Evolutionary conservation across 495 filamentous ascomycete species (phyloP).

Genomic region (Talaromyces trachyspermus): DNA sequence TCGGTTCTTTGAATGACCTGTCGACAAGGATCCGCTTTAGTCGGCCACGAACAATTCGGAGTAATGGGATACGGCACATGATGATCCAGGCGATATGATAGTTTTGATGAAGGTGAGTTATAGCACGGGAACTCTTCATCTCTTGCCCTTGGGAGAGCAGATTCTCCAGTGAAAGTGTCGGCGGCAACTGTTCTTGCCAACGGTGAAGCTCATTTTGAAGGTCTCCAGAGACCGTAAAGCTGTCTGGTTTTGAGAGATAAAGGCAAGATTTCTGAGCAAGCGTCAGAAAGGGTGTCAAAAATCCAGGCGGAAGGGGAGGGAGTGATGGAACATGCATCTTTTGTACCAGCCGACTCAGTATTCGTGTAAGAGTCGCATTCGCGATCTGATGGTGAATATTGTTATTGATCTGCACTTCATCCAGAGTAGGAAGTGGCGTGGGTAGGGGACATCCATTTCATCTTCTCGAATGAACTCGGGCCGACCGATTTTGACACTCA

Average conservation of each 20-base stretch:
- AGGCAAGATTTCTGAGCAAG: background rate
- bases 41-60: constrained; percentile 10
- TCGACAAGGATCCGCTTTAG: background rate
- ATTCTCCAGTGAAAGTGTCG: constrained; percentile 13
- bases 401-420: background rate
- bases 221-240: background rate
- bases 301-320: background rate
- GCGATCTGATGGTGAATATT: background rate
- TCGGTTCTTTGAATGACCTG: background rate
- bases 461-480: constrained; percentile 15
- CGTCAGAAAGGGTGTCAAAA: background rate
- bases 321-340: background rate
- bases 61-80: constrained; percentile 16
- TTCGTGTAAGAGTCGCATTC: background rate
- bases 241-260: background rate
- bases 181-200: constrained; percentile 19
- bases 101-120: constrained; percentile 20
- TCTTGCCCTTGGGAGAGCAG: constrained; percentile 10
- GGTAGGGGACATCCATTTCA: constrained; percentile 13
- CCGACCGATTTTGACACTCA: constrained; percentile 16
- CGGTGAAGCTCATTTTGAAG: constrained; percentile 9
- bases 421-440: constrained; percentile 9
- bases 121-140: constrained; percentile 12
- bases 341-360: background rate
- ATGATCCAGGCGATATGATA: constrained; percentile 20